Conservation (phyloP, 2,329 filamentous ascomycete genomes). For the Sclerotinia trifoliorum region DNA sequence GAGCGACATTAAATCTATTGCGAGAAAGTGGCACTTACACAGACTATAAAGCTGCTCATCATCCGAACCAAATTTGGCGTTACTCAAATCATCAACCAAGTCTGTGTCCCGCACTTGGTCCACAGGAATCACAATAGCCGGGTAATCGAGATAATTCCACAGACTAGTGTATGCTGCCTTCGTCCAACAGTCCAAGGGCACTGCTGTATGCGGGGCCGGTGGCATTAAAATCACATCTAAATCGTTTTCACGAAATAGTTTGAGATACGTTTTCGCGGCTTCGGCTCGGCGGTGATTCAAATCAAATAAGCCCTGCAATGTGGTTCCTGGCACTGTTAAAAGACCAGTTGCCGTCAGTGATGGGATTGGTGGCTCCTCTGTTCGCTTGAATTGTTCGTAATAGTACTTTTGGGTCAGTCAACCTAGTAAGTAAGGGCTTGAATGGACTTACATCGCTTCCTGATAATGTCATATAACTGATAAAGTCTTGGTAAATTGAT, state of each 20-base stretch:
- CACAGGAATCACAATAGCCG: background rate
- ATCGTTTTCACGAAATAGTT: slow-evolving; percentile 25
- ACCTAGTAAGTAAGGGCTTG: no score
- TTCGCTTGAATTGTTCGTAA: background rate
- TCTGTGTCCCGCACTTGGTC: slow-evolving; percentile 36
- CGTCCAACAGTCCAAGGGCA: slow-evolving; percentile 42
- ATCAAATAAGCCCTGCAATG: slow-evolving; percentile 33
- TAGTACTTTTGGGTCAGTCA: background rate
- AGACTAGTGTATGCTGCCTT: slow-evolving; percentile 48
- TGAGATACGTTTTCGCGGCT: slow-evolving; percentile 30
- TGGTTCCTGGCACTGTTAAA: slow-evolving; percentile 28
- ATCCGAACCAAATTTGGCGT: slow-evolving; percentile 35
- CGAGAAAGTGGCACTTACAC: slow-evolving; percentile 29
- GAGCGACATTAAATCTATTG: background rate
- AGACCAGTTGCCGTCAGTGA: slow-evolving; percentile 45
- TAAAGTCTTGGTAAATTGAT: slow-evolving; percentile 51
- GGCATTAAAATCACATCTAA: slow-evolving; percentile 55
- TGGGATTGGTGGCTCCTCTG: slow-evolving; percentile 30
- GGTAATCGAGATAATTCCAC: slow-evolving; percentile 49
- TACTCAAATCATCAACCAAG: slow-evolving; percentile 33
- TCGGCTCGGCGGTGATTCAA: slow-evolving; percentile 35
- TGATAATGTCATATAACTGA: slow-evolving; percentile 33
- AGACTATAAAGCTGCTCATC: slow-evolving; percentile 33
- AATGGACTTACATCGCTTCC: slow-evolving; percentile 35
- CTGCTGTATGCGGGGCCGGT: slow-evolving; percentile 50